These are phyloP conservation scores for Rhizopus microsporus DNA, from an alignment of 371 early-diverging fungal species.

Conservation along the genomic window DNA sequence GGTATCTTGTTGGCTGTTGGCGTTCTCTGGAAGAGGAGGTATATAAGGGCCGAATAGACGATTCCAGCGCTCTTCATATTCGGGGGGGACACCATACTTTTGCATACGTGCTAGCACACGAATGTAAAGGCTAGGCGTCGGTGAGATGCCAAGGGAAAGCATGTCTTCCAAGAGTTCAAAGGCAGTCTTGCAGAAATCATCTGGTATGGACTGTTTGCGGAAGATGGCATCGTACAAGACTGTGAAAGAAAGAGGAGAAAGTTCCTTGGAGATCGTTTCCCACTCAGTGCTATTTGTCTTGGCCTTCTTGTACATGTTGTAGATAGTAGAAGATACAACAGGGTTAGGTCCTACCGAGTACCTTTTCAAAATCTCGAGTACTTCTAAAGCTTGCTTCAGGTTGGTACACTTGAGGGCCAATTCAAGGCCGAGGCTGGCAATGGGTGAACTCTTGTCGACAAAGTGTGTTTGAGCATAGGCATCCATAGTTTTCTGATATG, in stretches of 20 bases:
- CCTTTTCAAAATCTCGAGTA: conserved; percentile 17
- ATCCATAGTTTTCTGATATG: conserved; percentile 8
- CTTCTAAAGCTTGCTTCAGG: conserved; percentile 16
- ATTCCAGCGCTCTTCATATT: conserved; percentile 39
- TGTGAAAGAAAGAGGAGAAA: background rate
- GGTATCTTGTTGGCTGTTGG: conserved; percentile 4
- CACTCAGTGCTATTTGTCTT: conserved; percentile 16
- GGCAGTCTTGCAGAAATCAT: conserved; percentile 21
- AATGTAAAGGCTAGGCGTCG: conserved; percentile 17
- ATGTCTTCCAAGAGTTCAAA: conserved; percentile 31
- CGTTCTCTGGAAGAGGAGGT: conserved; percentile 12
- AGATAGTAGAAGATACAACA: conserved; percentile 12
- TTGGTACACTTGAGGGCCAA: conserved; percentile 19
- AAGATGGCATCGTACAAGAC: conserved; percentile 19
- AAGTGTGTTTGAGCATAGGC: conserved; percentile 22
- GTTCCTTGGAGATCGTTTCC: conserved; percentile 8
- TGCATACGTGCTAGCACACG: conserved; percentile 28
- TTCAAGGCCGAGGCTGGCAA: conserved; percentile 22
- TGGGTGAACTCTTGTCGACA: conserved; percentile 12
- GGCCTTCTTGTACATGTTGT: conserved; percentile 24
- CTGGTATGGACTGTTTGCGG: conserved; percentile 11
- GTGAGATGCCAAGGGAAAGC: conserved; percentile 17
- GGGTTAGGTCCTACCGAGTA: conserved; percentile 23
- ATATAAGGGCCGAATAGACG: conserved; percentile 31
- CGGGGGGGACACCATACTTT: conserved; percentile 20